Evolutionary conservation across 2,329 filamentous ascomycete genomes (phyloP).

Genomic region (Dothidotthia symphoricarpi): DNA sequence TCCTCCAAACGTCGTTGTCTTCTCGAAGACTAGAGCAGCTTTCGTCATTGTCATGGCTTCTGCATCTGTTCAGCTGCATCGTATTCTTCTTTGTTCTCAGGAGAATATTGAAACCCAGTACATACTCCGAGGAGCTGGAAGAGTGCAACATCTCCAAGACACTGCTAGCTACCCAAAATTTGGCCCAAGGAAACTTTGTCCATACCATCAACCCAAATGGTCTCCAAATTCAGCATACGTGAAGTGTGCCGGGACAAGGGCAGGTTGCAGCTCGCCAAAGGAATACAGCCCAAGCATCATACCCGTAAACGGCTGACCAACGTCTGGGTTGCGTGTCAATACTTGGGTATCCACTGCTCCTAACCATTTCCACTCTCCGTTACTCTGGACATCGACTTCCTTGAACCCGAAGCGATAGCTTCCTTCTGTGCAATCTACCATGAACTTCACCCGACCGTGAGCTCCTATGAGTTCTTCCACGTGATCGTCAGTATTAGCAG

Average conservation of each 20-base stretch:
- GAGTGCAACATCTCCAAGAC: too few relatives aligned
- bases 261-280: conserved; percentile 44
- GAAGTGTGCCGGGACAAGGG: conserved; percentile 46
- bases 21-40: too few relatives aligned
- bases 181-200: too few relatives aligned
- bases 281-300: conserved; percentile 51
- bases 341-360: conserved; percentile 27
- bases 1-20: too few relatives aligned
- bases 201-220: not conserved
- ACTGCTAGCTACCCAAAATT: too few relatives aligned
- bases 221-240: conserved; percentile 14
- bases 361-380: conserved; percentile 10
- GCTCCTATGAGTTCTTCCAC: conserved; percentile 10
- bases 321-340: conserved; percentile 40
- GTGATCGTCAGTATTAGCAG: conserved; percentile 6
- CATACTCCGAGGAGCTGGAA: too few relatives aligned
- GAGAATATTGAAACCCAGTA: too few relatives aligned
- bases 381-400: conserved; percentile 6
- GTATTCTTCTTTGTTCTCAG: too few relatives aligned
- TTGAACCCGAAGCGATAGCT: conserved; percentile 29
- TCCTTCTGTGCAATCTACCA: conserved; percentile 4
- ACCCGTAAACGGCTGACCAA: conserved; percentile 47
- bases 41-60: too few relatives aligned
- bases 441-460: conserved; percentile 21
- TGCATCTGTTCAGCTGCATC: too few relatives aligned